Evolutionary conservation across 176 grass and related monocot species (phyloP).

Genomic region (Poa annua): DNA sequence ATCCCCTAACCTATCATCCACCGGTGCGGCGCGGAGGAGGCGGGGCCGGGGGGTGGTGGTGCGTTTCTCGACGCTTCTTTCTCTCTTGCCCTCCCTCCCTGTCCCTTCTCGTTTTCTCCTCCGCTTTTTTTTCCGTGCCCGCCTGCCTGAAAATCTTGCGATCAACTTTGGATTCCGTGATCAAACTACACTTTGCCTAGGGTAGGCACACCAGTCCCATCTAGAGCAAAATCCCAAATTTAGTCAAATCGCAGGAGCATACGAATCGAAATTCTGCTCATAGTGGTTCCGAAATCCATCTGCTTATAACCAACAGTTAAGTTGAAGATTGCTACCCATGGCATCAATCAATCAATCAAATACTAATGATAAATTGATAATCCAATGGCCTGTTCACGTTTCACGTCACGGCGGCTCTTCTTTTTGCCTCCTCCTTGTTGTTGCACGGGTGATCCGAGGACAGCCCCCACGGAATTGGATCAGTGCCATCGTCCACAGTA

Average conservation of each 20-base stretch:
- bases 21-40: conserved; percentile 21
- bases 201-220: background rate
- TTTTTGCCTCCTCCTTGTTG: background rate
- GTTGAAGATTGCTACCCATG: background rate
- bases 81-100: too few relatives aligned
- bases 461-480: conserved; percentile 4
- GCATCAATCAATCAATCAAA: background rate
- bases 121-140: conserved; percentile 12
- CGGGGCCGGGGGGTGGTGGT: background rate
- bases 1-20: conserved; percentile 48
- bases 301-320: background rate
- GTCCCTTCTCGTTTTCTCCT: background rate
- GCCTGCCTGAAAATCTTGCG: conserved; percentile 27
- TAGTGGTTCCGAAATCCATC: too few relatives aligned
- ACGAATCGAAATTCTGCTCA: background rate
- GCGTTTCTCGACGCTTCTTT: conserved; percentile 53
- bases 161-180: conserved; percentile 45
- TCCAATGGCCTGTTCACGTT: background rate
- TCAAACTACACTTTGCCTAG: background rate
- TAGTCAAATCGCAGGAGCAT: background rate
- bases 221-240: background rate
- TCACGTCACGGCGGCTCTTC: background rate
- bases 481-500: background rate
- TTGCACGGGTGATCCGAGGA: conserved; percentile 18
- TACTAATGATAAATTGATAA: background rate